These are phyloP conservation scores for Gonapodya prolifera DNA, from an alignment of 192 early-diverging fungal genomes.

Conservation along the genomic window DNA sequence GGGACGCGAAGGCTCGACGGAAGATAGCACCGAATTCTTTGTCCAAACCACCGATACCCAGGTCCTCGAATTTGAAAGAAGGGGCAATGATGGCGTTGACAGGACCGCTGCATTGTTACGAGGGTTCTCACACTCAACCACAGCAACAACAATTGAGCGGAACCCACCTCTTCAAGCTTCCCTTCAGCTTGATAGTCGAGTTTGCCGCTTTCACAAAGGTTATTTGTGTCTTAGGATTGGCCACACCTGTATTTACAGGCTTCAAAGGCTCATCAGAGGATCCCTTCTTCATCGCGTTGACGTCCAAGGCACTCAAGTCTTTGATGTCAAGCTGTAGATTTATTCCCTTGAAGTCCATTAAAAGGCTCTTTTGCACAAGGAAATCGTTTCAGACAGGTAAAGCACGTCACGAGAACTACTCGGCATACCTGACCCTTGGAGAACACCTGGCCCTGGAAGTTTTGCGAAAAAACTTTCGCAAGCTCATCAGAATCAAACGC, in stretches of 20 bases:
- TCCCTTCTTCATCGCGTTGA: conserved; percentile 21
- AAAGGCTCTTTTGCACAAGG: conserved; percentile 20
- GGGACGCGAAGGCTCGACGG: conserved; percentile 91
- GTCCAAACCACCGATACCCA: conserved; percentile 97
- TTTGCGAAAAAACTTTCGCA: conserved; percentile 38
- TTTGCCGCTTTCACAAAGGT: conserved; percentile 56
- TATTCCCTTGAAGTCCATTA: conserved; percentile 72
- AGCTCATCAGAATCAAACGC: conserved; percentile 65
- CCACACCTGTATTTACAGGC: conserved; percentile 41
- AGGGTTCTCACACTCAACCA: conserved; percentile 6
- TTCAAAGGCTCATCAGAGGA: background rate
- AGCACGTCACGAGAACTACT: background rate
- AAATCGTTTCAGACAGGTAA: background rate
- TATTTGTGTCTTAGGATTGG: conserved; percentile 58
- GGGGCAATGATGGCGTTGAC: conserved; percentile 76
- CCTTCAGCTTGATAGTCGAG: conserved; percentile 64
- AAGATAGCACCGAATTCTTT: conserved; percentile 88
- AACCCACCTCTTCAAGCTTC: conserved; percentile 34
- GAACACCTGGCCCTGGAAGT: conserved; percentile 74
- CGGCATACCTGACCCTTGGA: conserved; percentile 47
- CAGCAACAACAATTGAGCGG: conserved; percentile 1
- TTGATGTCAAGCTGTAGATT: conserved; percentile 40
- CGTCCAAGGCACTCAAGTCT: conserved; percentile 25
- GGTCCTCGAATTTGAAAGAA: conserved; percentile 90
- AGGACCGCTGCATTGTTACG: conserved; percentile 25